Percentiles rank a stretch among this genome's conserved stretches.
Conservation (phyloP, 306 rosid genomes). For the Albizia julibrissin region DNA sequence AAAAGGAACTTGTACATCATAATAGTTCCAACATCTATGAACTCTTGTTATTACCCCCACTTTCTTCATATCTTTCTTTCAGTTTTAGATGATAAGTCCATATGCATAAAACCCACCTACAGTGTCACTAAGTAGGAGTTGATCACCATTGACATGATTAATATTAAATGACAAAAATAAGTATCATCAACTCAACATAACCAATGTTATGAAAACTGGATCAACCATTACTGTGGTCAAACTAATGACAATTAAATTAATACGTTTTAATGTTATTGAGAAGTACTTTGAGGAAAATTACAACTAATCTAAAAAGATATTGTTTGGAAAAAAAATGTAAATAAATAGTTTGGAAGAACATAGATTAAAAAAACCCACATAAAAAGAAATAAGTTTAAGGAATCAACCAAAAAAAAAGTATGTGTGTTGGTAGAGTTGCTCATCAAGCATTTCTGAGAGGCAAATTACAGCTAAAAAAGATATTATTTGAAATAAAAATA, state of each 20-base stretch:
- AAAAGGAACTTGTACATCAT: background rate
- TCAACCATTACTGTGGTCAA: background rate
- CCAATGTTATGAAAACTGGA: background rate
- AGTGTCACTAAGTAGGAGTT: background rate
- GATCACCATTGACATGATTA: slow-evolving; percentile 7
- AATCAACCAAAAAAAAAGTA: background rate
- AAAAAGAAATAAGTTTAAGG: background rate
- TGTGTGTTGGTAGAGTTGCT: background rate
- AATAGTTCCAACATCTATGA: background rate
- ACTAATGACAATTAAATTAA: background rate
- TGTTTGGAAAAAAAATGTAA: too few species aligned
- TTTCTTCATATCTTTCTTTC: background rate
- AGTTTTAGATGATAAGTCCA: background rate
- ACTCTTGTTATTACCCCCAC: background rate
- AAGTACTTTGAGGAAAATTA: background rate
- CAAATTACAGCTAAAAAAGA: background rate
- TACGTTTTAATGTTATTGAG: background rate
- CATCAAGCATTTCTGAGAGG: background rate
- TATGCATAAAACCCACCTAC: background rate
- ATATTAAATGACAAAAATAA: slow-evolving; percentile 13
- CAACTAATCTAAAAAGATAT: background rate
- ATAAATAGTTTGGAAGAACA: background rate
- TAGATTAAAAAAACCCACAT: background rate
- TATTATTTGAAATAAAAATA: background rate
- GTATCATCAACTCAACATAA: background rate